Evolutionary conservation across 2,329 filamentous ascomycete species (phyloP).

Genomic region (Aspergillus amoenus): DNA sequence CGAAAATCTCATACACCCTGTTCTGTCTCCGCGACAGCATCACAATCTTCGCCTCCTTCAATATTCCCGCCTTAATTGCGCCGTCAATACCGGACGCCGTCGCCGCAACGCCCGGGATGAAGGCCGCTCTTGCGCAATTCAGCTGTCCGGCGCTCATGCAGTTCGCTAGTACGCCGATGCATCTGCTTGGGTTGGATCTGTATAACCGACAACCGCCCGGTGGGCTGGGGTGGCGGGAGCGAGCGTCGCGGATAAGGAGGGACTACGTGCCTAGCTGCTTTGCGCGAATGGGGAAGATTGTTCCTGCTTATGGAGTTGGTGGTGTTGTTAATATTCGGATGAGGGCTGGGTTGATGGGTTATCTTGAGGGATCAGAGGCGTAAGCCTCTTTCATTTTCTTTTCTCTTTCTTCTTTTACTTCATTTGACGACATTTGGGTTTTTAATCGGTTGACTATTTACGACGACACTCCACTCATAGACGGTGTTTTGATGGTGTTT

Average conservation of each 20-base stretch:
- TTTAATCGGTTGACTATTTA: background rate
- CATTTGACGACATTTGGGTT: background rate
- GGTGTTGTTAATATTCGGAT: slow-evolving; percentile 81
- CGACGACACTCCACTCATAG: slow-evolving; percentile 3
- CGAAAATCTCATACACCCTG: slow-evolving; percentile 69
- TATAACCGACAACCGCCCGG: slow-evolving; percentile 67
- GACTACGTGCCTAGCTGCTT: slow-evolving; percentile 74
- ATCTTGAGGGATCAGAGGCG: slow-evolving; percentile 44
- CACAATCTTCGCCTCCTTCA: slow-evolving; percentile 91
- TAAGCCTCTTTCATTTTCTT: background rate
- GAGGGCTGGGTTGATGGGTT: slow-evolving; percentile 65
- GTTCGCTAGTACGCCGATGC: slow-evolving; percentile 76
- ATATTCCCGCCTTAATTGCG: slow-evolving; percentile 76
- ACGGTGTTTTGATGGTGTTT: background rate
- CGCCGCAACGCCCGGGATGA: slow-evolving; percentile 44
- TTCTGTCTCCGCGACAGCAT: slow-evolving; percentile 82
- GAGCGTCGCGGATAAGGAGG: slow-evolving; percentile 65
- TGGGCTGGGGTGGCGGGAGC: slow-evolving; percentile 53
- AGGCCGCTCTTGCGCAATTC: slow-evolving; percentile 72
- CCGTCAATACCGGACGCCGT: slow-evolving; percentile 62
- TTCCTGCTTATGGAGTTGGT: slow-evolving; percentile 85
- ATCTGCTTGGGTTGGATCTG: slow-evolving; percentile 79
- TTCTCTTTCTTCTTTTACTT: background rate
- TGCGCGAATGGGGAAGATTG: slow-evolving; percentile 78
- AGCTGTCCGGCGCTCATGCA: slow-evolving; percentile 76